Percentiles rank a stretch among this genome's conserved stretches.
Evolutionary conservation across 352 stramenopile species (phyloP).

Genomic region (Phytophthora meadii): DNA sequence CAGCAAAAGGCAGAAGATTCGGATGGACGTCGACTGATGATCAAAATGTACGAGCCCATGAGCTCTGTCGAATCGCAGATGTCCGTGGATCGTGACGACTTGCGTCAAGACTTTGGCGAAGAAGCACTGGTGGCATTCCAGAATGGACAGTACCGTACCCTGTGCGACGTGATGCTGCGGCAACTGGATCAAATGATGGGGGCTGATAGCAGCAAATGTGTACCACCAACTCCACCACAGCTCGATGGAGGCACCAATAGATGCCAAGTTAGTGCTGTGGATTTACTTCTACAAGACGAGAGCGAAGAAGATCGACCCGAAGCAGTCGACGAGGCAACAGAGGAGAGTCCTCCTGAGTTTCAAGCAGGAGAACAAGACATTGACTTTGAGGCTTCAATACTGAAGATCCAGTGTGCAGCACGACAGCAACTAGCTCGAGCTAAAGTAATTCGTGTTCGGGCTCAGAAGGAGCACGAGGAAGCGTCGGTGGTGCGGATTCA

Average conservation of each 20-base stretch:
- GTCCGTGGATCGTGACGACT: conserved; percentile 60
- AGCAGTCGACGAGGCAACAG: neutral
- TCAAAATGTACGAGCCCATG: conserved; percentile 85
- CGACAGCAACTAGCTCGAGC: conserved; percentile 39
- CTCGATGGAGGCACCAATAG: neutral
- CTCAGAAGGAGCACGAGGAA: conserved; percentile 18
- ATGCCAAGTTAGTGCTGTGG: conserved; percentile 16
- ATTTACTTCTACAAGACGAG: conserved; percentile 25
- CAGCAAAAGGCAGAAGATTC: conserved; percentile 3
- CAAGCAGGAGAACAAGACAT: neutral
- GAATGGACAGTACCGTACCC: conserved; percentile 49
- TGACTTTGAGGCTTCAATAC: conserved; percentile 8
- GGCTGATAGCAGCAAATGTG: conserved; percentile 7
- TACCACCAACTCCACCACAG: conserved; percentile 14
- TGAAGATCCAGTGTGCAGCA: conserved; percentile 48
- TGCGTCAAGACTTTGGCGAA: conserved; percentile 64
- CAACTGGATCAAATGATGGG: conserved; percentile 69
- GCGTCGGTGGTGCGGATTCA: conserved; percentile 57
- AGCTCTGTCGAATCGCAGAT: conserved; percentile 80
- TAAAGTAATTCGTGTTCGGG: conserved; percentile 17
- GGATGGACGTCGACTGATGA: conserved; percentile 42
- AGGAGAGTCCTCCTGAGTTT: neutral
- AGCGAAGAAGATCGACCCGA: conserved; percentile 9
- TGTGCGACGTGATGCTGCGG: conserved; percentile 70
- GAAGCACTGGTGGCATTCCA: conserved; percentile 48